A percentile compares a stretch with the other conserved stretches of the same genome.
Conservation (phyloP, 2,329 filamentous ascomycete species). For the Trichoderma lentiforme region DNA sequence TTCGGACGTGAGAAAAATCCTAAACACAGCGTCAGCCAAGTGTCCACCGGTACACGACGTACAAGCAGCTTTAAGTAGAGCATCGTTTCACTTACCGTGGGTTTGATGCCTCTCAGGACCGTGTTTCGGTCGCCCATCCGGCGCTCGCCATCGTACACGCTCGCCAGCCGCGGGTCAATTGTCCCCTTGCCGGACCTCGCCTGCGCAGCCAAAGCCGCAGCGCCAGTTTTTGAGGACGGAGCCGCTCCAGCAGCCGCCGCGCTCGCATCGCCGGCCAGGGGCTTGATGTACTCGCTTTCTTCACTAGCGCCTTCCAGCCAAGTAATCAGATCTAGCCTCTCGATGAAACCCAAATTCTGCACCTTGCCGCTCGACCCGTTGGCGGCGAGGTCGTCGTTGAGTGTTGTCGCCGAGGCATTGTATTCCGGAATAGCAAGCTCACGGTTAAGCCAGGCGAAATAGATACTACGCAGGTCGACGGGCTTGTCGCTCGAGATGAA, state of each 20-base stretch:
- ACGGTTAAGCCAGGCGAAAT: conserved; percentile 93
- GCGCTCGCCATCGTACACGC: conserved; percentile 89
- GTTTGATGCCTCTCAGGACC: conserved; percentile 80
- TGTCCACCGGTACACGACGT: background rate
- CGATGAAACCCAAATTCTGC: conserved; percentile 86
- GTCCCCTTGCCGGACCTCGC: conserved; percentile 60
- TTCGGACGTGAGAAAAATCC: conserved; percentile 94
- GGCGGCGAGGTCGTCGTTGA: conserved; percentile 70
- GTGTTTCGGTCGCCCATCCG: conserved; percentile 92
- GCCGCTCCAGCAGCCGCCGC: conserved; percentile 39
- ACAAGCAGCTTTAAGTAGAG: background rate
- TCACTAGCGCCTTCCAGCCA: conserved; percentile 90
- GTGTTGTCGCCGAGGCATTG: conserved; percentile 73
- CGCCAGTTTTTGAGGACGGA: conserved; percentile 30
- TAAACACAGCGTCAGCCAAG: conserved; percentile 34
- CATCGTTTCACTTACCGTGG: conserved; percentile 59
- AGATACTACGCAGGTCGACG: conserved; percentile 88
- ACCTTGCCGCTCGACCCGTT: conserved; percentile 64
- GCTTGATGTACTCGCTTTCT: conserved; percentile 90
- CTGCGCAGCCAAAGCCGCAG: conserved; percentile 38
- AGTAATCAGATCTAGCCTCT: conserved; percentile 85
- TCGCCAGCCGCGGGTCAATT: conserved; percentile 75
- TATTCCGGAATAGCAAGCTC: conserved; percentile 88
- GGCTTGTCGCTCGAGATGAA: conserved; percentile 75
- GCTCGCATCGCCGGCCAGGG: conserved; percentile 60